Evolutionary conservation across 106 monocot species (phyloP).

Genomic region (Dactylorhiza incarnata): DNA sequence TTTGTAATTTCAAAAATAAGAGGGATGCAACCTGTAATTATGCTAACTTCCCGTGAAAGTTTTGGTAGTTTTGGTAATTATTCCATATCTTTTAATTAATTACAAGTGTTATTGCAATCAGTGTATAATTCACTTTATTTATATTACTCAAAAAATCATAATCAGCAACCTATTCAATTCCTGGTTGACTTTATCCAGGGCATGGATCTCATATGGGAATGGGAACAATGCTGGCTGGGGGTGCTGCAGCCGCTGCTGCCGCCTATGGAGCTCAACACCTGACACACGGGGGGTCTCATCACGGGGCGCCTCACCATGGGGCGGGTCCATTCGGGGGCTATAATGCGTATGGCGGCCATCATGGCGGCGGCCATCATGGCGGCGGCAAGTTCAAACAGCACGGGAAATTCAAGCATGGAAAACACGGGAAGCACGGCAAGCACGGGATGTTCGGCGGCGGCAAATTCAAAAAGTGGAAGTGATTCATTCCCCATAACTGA

Average conservation of each 20-base stretch:
- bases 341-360: constrained; percentile 14
- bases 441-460: constrained; percentile 26
- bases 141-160: too few species aligned
- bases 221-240: constrained; percentile 53
- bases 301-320: not conserved
- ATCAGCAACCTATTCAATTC: too few species aligned
- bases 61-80: too few species aligned
- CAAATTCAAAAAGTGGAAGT: constrained; percentile 41
- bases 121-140: too few species aligned
- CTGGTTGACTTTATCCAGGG: constrained; percentile 13
- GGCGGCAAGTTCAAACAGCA: constrained; percentile 36
- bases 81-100: too few species aligned
- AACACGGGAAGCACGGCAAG: constrained; percentile 32
- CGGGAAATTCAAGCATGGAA: not conserved
- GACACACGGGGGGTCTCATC: constrained; percentile 14
- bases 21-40: too few species aligned
- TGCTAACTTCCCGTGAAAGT: too few species aligned
- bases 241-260: constrained; percentile 55
- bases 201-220: constrained; percentile 42
- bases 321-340: not conserved
- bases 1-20: too few species aligned
- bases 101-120: too few species aligned
- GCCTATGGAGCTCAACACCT: constrained; percentile 66
- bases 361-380: constrained; percentile 13
- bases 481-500: not conserved